phyloP scores from a whole-genome alignment of 2,329 filamentous ascomycete genomes.

The Huntiella abstrusa region DNA sequence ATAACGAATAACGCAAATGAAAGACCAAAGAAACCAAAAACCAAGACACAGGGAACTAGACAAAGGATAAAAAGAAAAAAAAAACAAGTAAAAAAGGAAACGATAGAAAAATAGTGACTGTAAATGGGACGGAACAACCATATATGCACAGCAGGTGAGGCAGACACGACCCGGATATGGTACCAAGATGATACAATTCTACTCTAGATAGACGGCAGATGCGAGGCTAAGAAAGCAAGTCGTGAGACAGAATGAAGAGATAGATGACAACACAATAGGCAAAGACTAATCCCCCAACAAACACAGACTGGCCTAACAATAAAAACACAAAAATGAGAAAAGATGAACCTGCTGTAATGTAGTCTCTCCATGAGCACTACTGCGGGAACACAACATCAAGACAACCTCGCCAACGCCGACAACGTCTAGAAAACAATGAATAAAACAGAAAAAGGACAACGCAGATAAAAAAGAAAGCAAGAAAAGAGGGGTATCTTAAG shows the following conservation, averaged over 20 bases:
- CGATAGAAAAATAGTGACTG: background rate
- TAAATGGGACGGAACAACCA: background rate
- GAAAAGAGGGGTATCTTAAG: constrained; percentile 12
- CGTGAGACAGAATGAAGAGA: background rate
- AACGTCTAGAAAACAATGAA: background rate
- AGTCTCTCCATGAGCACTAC: too few relatives aligned
- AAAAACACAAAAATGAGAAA: too few relatives aligned
- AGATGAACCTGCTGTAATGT: too few relatives aligned
- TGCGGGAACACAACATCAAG: background rate
- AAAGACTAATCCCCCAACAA: too few relatives aligned
- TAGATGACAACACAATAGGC: background rate
- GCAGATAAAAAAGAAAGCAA: background rate
- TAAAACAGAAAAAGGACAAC: background rate
- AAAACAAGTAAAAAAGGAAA: background rate
- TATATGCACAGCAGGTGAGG: background rate
- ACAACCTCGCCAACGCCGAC: background rate
- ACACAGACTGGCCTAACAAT: too few relatives aligned
- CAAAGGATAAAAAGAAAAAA: background rate
- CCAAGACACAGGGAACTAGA: background rate
- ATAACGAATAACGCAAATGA: background rate
- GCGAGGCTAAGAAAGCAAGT: too few relatives aligned
- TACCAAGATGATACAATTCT: too few relatives aligned
- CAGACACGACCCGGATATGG: background rate
- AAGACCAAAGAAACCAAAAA: constrained; percentile 5
- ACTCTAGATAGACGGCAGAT: too few relatives aligned